Evolutionary conservation across 345 rosid genomes (phyloP), one percentile per base, ranked within the genome.

Genomic region (Moricandia arvensis): DNA sequence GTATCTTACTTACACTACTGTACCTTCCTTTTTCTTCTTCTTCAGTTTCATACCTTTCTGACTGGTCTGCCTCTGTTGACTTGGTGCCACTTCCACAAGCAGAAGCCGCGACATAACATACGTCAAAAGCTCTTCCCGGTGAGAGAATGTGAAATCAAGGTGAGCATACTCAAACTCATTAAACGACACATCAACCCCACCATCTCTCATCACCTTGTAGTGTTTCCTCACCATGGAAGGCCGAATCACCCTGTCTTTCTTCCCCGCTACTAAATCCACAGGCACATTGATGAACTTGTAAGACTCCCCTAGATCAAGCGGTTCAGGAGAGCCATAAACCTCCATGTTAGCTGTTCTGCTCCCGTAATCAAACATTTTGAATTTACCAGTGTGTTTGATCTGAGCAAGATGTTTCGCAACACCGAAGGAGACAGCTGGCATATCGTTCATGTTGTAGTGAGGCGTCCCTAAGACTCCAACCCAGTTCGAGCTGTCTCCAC

Each of bases 401-500:
- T 95, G 99, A 26, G 99, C 93, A 49, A 95, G 92, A 81, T 92
- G 98, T 21, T 83, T 88, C 49, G 85, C 93, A 37, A 95, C 96
- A 2, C 81, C 86, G 59, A 89, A 85, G 1, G 99, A 87, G 63
- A 95, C 89, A 37, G 98, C 98, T 0, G 98, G 98, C 98, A 95
- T 95, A 77, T 95, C 98, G 41, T 95, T 90, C 94, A 95, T 95
- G 82, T 95, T 95, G 79, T 90, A 95, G 80, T 92, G 99, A 9
- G 99, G 94, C 74, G 88, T 73, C 4, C 99, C 98, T 58, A 95
- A 70, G 35, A 90, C 94, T 31, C 99, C 99, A 3, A 95, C 91
- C 99, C 98, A 92, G 59, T 95, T 89, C 12, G 99, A 95, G 87
- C 96, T 92, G 82, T 95, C 99, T 69, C 99, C 98, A 15, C 99